Conservation (phyloP, 805 yeast genomes). For the Allodekkera sacchari region DNA sequence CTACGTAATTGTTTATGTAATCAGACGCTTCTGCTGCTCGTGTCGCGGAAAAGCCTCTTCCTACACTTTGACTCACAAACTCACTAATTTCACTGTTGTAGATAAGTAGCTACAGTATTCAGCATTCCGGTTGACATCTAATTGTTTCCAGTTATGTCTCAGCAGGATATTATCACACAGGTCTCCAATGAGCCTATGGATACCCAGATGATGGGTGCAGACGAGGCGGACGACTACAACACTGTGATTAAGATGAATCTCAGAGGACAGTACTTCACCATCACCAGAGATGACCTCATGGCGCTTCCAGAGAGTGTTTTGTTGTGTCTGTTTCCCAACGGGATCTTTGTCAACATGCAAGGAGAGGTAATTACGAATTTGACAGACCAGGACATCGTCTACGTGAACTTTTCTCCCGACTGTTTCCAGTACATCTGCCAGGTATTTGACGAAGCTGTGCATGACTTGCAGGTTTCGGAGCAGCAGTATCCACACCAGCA, state of each 20-base stretch:
- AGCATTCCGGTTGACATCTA: too few species aligned
- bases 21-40: too few species aligned
- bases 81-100: too few species aligned
- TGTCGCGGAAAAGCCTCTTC: too few species aligned
- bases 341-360: conserved; percentile 69
- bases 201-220: conserved; percentile 6
- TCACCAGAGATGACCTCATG: conserved; percentile 84
- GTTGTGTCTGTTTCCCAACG: conserved; percentile 82
- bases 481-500: conserved; percentile 18
- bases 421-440: conserved; percentile 80
- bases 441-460: conserved; percentile 61
- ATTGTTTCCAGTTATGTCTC: conserved; percentile 19
- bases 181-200: conserved; percentile 32
- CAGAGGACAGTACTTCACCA: conserved; percentile 64
- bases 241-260: conserved; percentile 71
- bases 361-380: conserved; percentile 74
- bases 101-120: too few species aligned
- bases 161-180: conserved; percentile 57
- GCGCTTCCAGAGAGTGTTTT: conserved; percentile 85
- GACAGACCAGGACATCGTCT: conserved; percentile 73
- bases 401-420: conserved; percentile 76
- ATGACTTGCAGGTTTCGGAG: conserved; percentile 41
- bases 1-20: too few species aligned
- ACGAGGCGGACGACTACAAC: conserved; percentile 39
- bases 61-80: too few species aligned